Evolutionary conservation across 306 rosid genomes (phyloP).

Genomic region (Inga leiocalycina): DNA sequence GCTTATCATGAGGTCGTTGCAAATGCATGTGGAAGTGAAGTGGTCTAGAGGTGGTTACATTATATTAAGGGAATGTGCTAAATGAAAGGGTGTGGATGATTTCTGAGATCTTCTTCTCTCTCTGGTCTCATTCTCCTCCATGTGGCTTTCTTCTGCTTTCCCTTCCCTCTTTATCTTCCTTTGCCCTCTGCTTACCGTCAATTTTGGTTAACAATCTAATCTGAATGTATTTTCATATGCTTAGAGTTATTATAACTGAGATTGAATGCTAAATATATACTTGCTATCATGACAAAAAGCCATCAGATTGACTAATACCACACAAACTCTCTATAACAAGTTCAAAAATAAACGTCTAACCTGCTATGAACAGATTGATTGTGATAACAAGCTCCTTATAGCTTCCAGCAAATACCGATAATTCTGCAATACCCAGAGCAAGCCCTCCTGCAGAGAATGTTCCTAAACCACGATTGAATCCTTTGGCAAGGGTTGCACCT

Average conservation of each 20-base stretch:
- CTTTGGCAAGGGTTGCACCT: constrained; percentile 80
- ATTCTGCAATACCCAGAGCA: constrained; percentile 60
- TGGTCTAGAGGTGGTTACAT: too few species aligned
- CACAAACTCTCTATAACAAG: neutral
- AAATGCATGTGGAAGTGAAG: too few species aligned
- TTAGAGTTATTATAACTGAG: neutral
- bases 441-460: constrained; percentile 73
- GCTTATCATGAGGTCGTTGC: too few species aligned
- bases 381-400: constrained; percentile 54
- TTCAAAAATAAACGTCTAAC: constrained; percentile 32
- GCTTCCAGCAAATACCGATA: constrained; percentile 40
- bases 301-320: neutral
- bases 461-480: constrained; percentile 81
- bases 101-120: too few species aligned
- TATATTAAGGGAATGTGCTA: neutral
- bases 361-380: constrained; percentile 61
- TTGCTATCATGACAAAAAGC: neutral
- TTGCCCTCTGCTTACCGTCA: too few species aligned
- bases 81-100: too few species aligned
- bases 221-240: neutral
- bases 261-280: neutral
- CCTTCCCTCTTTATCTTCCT: too few species aligned
- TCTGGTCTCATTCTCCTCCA: too few species aligned
- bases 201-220: too few species aligned
- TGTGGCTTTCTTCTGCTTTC: too few species aligned